Percentiles rank a stretch among this genome's conserved stretches.
Evolutionary conservation across 169 alveolate species (phyloP).

Genomic region (Plasmodium cynomolgi): DNA sequence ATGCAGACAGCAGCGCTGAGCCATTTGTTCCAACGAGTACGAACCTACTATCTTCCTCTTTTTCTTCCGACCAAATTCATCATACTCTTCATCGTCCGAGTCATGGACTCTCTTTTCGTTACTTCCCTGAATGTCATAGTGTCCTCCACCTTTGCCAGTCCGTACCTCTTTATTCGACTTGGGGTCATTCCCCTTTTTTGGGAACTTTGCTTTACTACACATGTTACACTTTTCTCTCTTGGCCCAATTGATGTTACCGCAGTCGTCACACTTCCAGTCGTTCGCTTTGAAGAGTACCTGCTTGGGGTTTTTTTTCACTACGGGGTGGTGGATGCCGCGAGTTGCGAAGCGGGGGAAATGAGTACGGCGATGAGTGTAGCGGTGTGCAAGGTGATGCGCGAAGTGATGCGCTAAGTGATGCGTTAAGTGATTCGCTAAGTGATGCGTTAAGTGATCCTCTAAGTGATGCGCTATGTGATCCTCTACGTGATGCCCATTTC

Average conservation of each 20-base stretch:
- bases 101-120: constrained; percentile 82
- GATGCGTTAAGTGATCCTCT: too few relatives aligned
- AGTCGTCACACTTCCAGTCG: constrained; percentile 89
- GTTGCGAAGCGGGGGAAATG: neutral
- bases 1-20: neutral
- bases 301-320: constrained; percentile 24
- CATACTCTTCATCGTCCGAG: constrained; percentile 87
- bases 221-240: constrained; percentile 86
- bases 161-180: constrained; percentile 76
- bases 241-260: constrained; percentile 91
- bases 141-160: constrained; percentile 89
- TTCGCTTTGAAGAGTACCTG: constrained; percentile 76
- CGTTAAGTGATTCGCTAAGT: too few relatives aligned
- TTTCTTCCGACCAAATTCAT: constrained; percentile 85
- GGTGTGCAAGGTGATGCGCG: neutral
- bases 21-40: neutral
- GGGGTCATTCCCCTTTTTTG: constrained; percentile 16
- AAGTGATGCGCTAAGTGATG: neutral
- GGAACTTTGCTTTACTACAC: constrained; percentile 78
- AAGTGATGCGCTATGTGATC: too few relatives aligned
- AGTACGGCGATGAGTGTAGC: neutral
- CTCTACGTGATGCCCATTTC: neutral
- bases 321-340: neutral
- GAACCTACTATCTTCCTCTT: constrained; percentile 70
- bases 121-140: constrained; percentile 84